Evolutionary conservation across 2,329 filamentous ascomycete genomes (phyloP), one percentile per base, ranked within the genome.

Genomic region (Fusarium sp.): DNA sequence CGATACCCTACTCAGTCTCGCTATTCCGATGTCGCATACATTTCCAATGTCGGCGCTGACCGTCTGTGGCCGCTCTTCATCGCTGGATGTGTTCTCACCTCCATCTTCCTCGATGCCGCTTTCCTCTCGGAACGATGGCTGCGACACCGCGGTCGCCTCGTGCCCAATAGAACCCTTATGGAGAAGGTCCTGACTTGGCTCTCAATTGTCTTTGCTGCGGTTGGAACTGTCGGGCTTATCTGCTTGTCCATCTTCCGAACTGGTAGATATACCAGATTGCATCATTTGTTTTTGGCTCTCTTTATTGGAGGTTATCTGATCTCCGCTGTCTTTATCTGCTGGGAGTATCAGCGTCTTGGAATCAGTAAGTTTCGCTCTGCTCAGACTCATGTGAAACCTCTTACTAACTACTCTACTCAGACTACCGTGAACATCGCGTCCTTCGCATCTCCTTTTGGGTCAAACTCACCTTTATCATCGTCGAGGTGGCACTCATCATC

Each of bases 251-350:
- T 97, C 73, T 98, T 97, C 79, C 94, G 98, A 79, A 96, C 93
- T 0, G 80, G 86, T n/a, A 82, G 84, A 58, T 88, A 97, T 78
- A 84, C 85, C 3, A 80, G 73, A 2, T 78, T 92, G 61, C 96
- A 99, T 78, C 85, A 93, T 75, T 83, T 89, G 4, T 97, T 97
- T 81, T 82, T 99, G 37, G 81, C 88, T 2, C 80, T 98, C 54
- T 99, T 99, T 79, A 93, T 98, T 78, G 89, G 80, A 16, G 96
- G 94, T 34, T 98, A 97, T 79, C 83, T 98, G 57, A 77, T 97
- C 57, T 93, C 91, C 7, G 94, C 95, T 59, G 86, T 98, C 72
- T 95, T 94, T 80, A 92, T 95, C 71, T 98, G 94, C 83, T 90
- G 89, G 83, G 94, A 98, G 79, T 98, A 97, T 79, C 91, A 96